Base-by-base conservation (phyloP, 1,139 yeast genomes). In the Yamadazyma songkhlaensis region DNA sequence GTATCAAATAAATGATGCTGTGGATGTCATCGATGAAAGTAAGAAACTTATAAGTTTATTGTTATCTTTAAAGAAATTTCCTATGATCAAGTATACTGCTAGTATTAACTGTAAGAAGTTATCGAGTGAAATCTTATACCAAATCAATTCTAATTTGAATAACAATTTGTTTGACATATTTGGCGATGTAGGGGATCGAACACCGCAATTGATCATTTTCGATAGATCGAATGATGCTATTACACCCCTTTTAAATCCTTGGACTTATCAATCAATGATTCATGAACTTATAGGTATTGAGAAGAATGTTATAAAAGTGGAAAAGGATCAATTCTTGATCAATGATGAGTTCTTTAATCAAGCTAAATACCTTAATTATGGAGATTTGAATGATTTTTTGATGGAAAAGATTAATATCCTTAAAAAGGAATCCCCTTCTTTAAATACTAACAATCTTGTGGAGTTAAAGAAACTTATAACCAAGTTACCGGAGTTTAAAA, bases 261-360 rank as follows among this genome's bases (percentile, higher is more conserved):
- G 99, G 99, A 90, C 98, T 0, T 92, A 89, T 60, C 97, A 92
- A 55, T 87, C 97, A 2, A 92, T 94, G 98, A 87, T 92, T 12
- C 96, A 92, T 57, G 97, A 94, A 55, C 73, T 88, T 25, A 67
- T 92, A 29, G 95, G 92, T 1, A 85, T 92, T 41, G 66, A 71
- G 14, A 84, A 88, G 54, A 92, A 92, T 50, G 75, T 92, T 4
- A 96, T 88, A 3, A 82, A 80, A 45, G 59, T 90, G 37, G 43
- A 54, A 7, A 46, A 49, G 4, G 68, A 63, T 37, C 64, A 61
- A 39, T 48, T 64, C 22, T 47, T 62, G 9, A 44, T 66, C n/a
- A 65, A 64, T 24, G 99, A 92, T 57, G 62, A 72, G 14, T 92
- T 92, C 53, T 92, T 77, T 60, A 67, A 71, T 30, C 89, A 86